Evolutionary conservation across 2,329 filamentous ascomycete genomes (phyloP).

Genomic region (Hymenoscyphus occultus): DNA sequence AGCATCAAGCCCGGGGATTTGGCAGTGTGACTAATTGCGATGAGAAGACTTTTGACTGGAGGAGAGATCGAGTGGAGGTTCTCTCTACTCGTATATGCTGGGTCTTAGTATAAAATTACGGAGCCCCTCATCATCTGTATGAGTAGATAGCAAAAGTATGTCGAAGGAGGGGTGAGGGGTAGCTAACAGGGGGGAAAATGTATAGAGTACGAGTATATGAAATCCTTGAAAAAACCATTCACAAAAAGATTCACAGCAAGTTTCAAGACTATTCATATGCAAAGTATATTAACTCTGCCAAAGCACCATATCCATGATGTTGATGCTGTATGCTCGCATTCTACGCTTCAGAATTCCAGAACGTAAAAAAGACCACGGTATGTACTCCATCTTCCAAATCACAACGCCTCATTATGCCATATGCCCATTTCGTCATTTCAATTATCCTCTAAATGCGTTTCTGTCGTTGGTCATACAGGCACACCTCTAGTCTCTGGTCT

Average conservation of each 20-base stretch:
- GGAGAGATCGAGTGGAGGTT: background rate
- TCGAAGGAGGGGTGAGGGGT: too few relatives aligned
- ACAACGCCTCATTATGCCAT: slow-evolving; percentile 33
- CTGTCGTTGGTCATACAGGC: slow-evolving; percentile 3
- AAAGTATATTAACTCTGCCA: background rate
- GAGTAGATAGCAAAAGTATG: too few relatives aligned
- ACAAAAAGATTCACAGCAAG: background rate
- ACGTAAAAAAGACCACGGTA: slow-evolving; percentile 25
- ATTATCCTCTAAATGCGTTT: slow-evolving; percentile 13
- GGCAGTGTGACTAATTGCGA: background rate
- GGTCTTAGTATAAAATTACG: background rate
- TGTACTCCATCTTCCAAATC: slow-evolving; percentile 24
- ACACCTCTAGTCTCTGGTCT: slow-evolving; percentile 35
- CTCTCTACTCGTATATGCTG: background rate
- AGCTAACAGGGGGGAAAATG: too few relatives aligned
- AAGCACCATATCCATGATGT: background rate
- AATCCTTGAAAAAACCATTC: too few relatives aligned
- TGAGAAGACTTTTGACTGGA: background rate
- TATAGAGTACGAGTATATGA: too few relatives aligned
- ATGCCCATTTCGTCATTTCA: slow-evolving; percentile 22
- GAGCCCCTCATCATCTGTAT: too few relatives aligned
- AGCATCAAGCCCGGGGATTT: background rate
- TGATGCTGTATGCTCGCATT: slow-evolving; percentile 5
- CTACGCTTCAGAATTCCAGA: slow-evolving; percentile 16
- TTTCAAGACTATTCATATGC: background rate